Conservation (phyloP, 2,329 filamentous ascomycete species). For the Aspergillus sp. region DNA sequence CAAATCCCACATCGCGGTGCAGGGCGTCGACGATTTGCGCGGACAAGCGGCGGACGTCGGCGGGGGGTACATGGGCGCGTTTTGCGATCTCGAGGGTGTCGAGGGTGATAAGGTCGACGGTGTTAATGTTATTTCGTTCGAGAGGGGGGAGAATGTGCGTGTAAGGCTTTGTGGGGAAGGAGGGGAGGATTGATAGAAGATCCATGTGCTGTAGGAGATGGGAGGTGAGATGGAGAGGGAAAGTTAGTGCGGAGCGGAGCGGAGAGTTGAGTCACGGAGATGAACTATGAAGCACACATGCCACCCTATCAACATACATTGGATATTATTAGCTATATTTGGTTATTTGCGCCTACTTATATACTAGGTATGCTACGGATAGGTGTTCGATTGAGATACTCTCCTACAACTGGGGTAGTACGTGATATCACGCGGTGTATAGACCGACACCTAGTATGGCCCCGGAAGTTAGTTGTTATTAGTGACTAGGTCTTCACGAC, state of each 20-base stretch:
- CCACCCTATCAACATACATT: too few species aligned
- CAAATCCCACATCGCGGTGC: slow-evolving; percentile 54
- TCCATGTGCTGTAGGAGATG: slow-evolving; percentile 46
- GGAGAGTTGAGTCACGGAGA: not conserved
- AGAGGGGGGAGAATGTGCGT: slow-evolving; percentile 70
- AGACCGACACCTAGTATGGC: too few species aligned
- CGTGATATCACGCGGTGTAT: too few species aligned
- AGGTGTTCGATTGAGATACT: too few species aligned
- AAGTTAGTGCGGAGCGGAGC: too few species aligned
- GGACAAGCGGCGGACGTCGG: slow-evolving; percentile 70
- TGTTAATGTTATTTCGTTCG: slow-evolving; percentile 70
- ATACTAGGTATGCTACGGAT: too few species aligned
- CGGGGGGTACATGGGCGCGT: slow-evolving; percentile 71
- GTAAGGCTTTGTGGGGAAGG: slow-evolving; percentile 66
- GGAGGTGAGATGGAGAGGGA: slow-evolving; percentile 1
- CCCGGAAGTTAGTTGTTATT: too few species aligned
- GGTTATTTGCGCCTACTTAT: not conserved
- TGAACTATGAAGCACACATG: not conserved
- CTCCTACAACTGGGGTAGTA: too few species aligned
- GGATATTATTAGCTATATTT: too few species aligned
- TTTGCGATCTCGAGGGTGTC: slow-evolving; percentile 77
- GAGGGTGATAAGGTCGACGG: slow-evolving; percentile 76
- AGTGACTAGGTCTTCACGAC: too few species aligned
- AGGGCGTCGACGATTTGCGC: slow-evolving; percentile 61
- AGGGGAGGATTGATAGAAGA: slow-evolving; percentile 72